Percentiles rank a stretch among this genome's conserved stretches.
Conservation (phyloP, 1,284 basidiomycete genomes). For the Boletus albobrunnescens region DNA sequence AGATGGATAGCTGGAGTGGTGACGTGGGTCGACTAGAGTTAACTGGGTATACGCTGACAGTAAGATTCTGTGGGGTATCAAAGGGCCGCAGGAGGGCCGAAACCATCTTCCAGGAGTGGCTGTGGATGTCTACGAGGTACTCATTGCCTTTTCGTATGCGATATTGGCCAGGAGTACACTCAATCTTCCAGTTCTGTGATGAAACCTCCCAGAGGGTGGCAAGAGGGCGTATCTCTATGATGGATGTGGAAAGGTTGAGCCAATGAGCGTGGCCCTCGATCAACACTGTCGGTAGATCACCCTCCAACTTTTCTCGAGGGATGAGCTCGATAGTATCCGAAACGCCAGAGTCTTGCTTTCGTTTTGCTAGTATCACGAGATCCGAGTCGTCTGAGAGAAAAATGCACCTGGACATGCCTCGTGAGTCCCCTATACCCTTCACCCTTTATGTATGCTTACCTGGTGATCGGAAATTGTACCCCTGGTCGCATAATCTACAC, state of each 20-base stretch:
- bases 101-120: conserved; percentile 27
- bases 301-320: conserved; percentile 29
- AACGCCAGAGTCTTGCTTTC: neutral
- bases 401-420: neutral
- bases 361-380: conserved; percentile 1
- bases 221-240: conserved; percentile 1
- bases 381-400: neutral
- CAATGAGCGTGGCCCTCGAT: conserved; percentile 37
- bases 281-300: conserved; percentile 39
- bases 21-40: conserved; percentile 8
- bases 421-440: neutral
- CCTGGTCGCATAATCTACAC: conserved; percentile 37
- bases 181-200: neutral
- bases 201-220: neutral
- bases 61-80: conserved; percentile 33
- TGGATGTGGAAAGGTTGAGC: conserved; percentile 27
- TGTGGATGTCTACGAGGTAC: conserved; percentile 34
- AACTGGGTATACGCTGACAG: conserved; percentile 14
- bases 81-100: conserved; percentile 22
- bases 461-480: conserved; percentile 21
- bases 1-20: conserved; percentile 26
- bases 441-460: conserved; percentile 8
- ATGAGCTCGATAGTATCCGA: conserved; percentile 34
- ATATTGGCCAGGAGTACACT: neutral
- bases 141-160: neutral